A percentile compares a stretch with the other conserved stretches of the same genome.
phyloP scores from a whole-genome alignment of 768 basidiomycete genomes.

The Guyanaporus albipodus region DNA sequence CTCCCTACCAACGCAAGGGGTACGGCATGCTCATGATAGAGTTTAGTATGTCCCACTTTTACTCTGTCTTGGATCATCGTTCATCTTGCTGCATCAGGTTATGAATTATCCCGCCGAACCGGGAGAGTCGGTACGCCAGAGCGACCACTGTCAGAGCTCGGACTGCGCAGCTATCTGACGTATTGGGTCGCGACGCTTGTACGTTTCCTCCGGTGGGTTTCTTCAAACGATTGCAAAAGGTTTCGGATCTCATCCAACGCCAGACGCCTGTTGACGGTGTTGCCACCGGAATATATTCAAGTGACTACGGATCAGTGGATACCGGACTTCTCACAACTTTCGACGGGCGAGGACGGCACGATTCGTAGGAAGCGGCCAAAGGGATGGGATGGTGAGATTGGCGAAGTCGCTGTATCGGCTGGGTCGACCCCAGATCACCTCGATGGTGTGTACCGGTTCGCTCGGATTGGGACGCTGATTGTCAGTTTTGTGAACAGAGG shows the following conservation, averaged over 20 bases:
- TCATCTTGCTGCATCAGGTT: slow-evolving; percentile 50
- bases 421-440: slow-evolving; percentile 34
- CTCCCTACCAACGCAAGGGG: slow-evolving; percentile 85
- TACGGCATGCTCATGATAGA: slow-evolving; percentile 97
- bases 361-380: slow-evolving; percentile 49
- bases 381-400: slow-evolving; percentile 72
- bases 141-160: slow-evolving; percentile 90
- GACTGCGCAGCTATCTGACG: slow-evolving; percentile 83
- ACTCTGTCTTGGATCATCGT: not conserved
- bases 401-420: slow-evolving; percentile 34
- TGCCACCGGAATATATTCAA: slow-evolving; percentile 50
- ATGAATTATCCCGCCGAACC: slow-evolving; percentile 79
- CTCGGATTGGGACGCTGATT: not conserved
- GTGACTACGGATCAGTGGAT: slow-evolving; percentile 44
- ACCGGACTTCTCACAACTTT: slow-evolving; percentile 36
- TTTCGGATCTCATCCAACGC: not conserved
- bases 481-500: slow-evolving; percentile 36
- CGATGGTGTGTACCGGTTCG: slow-evolving; percentile 35
- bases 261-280: slow-evolving; percentile 56
- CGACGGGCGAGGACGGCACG: slow-evolving; percentile 32
- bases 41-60: slow-evolving; percentile 68
- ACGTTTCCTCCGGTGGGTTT: slow-evolving; percentile 73
- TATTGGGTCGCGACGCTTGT: slow-evolving; percentile 83
- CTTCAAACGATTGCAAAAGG: not conserved
- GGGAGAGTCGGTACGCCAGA: slow-evolving; percentile 90